Percentiles rank a stretch among this genome's conserved stretches.
phyloP scores from a whole-genome alignment of 1,284 basidiomycete genomes.

The Flammula alnicola region DNA sequence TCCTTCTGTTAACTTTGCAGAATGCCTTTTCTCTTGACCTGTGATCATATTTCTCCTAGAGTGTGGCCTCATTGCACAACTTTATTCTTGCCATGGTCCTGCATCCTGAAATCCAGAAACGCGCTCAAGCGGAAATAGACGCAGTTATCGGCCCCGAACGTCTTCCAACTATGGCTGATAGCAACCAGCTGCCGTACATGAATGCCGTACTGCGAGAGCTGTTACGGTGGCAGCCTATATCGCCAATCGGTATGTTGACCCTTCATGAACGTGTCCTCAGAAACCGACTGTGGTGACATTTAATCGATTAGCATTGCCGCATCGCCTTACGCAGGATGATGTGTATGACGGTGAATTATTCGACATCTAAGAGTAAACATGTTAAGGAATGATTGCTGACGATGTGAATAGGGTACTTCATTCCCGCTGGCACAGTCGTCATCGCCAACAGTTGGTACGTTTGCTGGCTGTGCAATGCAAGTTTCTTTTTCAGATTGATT shows the following conservation, averaged over 20 bases:
- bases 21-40: too few species aligned
- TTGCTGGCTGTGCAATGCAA: too few species aligned
- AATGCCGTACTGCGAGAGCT: constrained; percentile 24
- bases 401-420: too few species aligned
- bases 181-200: constrained; percentile 30
- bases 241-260: constrained; percentile 47
- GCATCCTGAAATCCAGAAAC: constrained; percentile 33
- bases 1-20: too few species aligned
- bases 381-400: too few species aligned
- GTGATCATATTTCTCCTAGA: too few species aligned
- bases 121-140: constrained; percentile 38
- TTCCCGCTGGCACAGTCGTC: constrained; percentile 33
- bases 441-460: constrained; percentile 35
- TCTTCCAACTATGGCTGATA: constrained; percentile 36
- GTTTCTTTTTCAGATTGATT: too few species aligned
- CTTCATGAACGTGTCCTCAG: too few species aligned
- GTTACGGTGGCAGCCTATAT: constrained; percentile 46
- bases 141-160: constrained; percentile 26
- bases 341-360: constrained; percentile 37
- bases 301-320: too few species aligned
- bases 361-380: constrained; percentile 32
- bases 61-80: too few species aligned
- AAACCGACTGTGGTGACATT: too few species aligned
- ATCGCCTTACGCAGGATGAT: constrained; percentile 39
- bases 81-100: constrained; percentile 38